Evolutionary conservation across 2,329 filamentous ascomycete genomes (phyloP).

Genomic region (Magnaporthiopsis poae): DNA sequence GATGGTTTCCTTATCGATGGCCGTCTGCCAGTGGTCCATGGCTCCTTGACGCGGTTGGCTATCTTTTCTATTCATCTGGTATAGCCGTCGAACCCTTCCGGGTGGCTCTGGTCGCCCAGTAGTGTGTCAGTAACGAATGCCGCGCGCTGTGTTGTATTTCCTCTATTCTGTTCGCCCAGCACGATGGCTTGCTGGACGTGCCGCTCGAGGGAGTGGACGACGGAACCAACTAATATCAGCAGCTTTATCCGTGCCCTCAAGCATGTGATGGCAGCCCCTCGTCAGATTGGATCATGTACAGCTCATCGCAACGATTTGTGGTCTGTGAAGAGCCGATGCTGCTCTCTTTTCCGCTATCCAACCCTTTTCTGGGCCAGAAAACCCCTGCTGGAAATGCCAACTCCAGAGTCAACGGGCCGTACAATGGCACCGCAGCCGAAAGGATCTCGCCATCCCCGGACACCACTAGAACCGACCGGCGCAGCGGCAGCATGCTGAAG

Average conservation of each 20-base stretch:
- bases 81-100: background rate
- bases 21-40: background rate
- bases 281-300: background rate
- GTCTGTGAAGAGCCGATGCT: background rate
- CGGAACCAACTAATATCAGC: background rate
- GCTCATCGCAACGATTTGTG: background rate
- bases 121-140: background rate
- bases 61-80: background rate
- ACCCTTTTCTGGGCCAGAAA: background rate
- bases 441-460: background rate
- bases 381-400: background rate
- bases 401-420: background rate
- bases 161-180: background rate
- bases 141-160: too few species aligned
- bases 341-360: background rate
- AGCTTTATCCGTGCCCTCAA: background rate
- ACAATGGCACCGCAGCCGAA: background rate
- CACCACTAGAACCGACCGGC: background rate
- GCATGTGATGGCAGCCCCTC: background rate
- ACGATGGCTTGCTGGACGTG: background rate
- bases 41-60: background rate
- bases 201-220: background rate
- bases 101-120: background rate
- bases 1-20: background rate
- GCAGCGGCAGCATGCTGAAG: background rate